A percentile compares a stretch with the other conserved stretches of the same genome.
These are phyloP conservation scores for Lasiosphaeris hirsuta DNA, from an alignment of 495 filamentous ascomycete genomes.

Conservation along the genomic window DNA sequence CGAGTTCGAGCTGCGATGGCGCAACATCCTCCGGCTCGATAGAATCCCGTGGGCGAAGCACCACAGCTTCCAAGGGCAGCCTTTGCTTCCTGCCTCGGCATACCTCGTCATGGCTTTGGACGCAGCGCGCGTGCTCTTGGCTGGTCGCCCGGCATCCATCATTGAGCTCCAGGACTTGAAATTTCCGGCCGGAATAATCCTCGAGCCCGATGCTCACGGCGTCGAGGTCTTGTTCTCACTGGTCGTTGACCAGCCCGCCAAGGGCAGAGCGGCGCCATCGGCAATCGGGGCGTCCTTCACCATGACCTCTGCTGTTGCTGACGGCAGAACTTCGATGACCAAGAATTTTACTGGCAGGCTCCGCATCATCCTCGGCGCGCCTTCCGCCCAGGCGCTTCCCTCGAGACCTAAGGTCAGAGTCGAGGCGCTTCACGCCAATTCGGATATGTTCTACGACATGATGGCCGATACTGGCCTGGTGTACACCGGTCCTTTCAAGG, in stretches of 20 bases:
- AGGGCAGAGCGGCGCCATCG: background rate
- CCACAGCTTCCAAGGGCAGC: slow-evolving; percentile 44
- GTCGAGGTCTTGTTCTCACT: slow-evolving; percentile 48
- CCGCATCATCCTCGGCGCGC: slow-evolving; percentile 31
- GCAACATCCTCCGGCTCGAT: slow-evolving; percentile 46
- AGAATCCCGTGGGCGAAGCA: slow-evolving; percentile 39
- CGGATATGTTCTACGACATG: slow-evolving; percentile 43
- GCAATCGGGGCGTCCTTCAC: slow-evolving; percentile 38
- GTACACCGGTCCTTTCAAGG: slow-evolving; percentile 45
- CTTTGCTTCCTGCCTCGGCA: slow-evolving; percentile 42
- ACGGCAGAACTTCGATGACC: slow-evolving; percentile 36
- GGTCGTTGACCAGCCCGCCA: slow-evolving; percentile 9
- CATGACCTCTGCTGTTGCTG: slow-evolving; percentile 32
- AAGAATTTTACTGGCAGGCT: slow-evolving; percentile 34
- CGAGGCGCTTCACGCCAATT: slow-evolving; percentile 33
- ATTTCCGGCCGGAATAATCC: slow-evolving; percentile 47
- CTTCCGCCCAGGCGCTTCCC: slow-evolving; percentile 23
- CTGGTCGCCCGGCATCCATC: slow-evolving; percentile 29
- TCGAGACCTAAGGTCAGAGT: slow-evolving; percentile 19
- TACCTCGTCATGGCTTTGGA: slow-evolving; percentile 46
- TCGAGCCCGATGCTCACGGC: slow-evolving; percentile 45
- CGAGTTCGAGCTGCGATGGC: slow-evolving; percentile 39
- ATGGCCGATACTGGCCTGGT: slow-evolving; percentile 39
- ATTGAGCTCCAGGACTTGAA: slow-evolving; percentile 39
- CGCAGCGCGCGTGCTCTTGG: slow-evolving; percentile 30